Evolutionary conservation across 2,329 filamentous ascomycete genomes (phyloP).

Genomic region (Capronia americana): DNA sequence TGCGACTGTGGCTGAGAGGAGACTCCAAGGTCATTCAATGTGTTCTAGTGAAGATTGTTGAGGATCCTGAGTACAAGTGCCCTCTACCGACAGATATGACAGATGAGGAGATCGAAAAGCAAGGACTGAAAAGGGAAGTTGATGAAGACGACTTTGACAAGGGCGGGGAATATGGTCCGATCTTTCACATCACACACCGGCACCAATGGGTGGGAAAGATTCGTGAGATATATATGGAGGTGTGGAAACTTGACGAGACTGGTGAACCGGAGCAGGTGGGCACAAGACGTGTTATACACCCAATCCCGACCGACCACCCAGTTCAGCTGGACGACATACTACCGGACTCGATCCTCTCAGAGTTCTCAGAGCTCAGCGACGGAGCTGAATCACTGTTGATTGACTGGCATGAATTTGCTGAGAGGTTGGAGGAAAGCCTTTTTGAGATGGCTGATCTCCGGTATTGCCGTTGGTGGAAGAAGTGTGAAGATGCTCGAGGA

Average conservation of each 20-base stretch:
- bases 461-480: neutral
- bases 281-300: neutral
- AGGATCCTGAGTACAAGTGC: neutral
- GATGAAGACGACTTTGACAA: neutral
- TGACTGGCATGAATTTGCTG: neutral
- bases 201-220: neutral
- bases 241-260: neutral
- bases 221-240: neutral
- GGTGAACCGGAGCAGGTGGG: neutral
- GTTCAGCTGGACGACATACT: neutral
- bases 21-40: neutral
- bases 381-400: neutral
- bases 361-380: neutral
- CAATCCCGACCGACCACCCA: neutral
- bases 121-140: neutral
- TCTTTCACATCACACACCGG: no score
- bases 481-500: neutral
- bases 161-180: neutral
- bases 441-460: neutral
- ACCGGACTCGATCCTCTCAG: neutral
- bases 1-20: neutral
- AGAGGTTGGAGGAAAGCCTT: neutral
- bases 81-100: neutral
- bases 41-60: constrained; percentile 4
- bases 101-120: neutral